Percentiles rank a stretch among this genome's conserved stretches.
Conservation (phyloP, 2,329 filamentous ascomycete species). For the Venturia carpophila region DNA sequence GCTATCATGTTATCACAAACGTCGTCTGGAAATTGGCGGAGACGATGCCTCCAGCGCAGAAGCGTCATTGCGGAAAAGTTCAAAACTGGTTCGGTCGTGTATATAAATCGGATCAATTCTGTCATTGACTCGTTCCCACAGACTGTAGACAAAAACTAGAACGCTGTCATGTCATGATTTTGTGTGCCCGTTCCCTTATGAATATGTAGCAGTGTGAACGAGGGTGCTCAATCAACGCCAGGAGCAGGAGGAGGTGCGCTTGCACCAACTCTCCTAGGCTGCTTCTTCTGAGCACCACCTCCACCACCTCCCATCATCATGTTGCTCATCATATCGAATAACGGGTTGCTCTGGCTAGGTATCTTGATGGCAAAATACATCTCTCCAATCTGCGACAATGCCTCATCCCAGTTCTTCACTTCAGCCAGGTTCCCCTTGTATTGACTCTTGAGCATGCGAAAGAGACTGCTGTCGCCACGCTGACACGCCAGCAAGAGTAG, state of each 20-base stretch:
- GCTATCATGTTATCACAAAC: too few relatives aligned
- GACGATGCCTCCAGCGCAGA: too few relatives aligned
- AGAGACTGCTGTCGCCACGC: slow-evolving; percentile 68
- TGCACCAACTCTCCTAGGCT: slow-evolving; percentile 40
- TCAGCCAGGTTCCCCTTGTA: slow-evolving; percentile 76
- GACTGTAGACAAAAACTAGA: not conserved
- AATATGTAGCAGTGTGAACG: not conserved
- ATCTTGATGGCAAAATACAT: slow-evolving; percentile 94
- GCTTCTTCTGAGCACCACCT: slow-evolving; percentile 41
- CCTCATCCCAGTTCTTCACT: slow-evolving; percentile 65
- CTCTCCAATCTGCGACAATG: slow-evolving; percentile 80
- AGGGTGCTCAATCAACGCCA: not conserved
- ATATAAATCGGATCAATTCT: too few relatives aligned
- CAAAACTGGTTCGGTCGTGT: too few relatives aligned
- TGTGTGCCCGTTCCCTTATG: too few relatives aligned
- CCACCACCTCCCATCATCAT: slow-evolving; percentile 73
- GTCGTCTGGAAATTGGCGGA: too few relatives aligned
- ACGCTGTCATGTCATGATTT: not conserved
- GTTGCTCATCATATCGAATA: slow-evolving; percentile 97
- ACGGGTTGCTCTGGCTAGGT: slow-evolving; percentile 80
- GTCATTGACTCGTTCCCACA: not conserved
- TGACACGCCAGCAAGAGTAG: slow-evolving; percentile 77
- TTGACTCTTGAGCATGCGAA: slow-evolving; percentile 71
- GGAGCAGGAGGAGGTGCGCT: slow-evolving; percentile 6
- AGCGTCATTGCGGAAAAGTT: too few relatives aligned